Conservation (phyloP, 2,329 filamentous ascomycete genomes). For the Fusarium newnesense region DNA sequence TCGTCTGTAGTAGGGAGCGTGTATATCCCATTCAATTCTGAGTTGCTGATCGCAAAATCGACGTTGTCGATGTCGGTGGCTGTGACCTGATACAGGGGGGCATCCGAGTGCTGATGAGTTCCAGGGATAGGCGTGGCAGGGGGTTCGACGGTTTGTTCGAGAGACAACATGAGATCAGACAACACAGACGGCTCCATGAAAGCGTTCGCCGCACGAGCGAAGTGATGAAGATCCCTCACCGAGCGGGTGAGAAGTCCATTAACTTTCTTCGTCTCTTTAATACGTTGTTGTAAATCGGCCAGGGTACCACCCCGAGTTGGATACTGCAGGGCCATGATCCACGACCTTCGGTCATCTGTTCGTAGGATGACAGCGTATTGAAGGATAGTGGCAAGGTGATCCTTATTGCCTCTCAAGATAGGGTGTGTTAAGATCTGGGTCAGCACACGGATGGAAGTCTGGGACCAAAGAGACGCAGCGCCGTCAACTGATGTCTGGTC, state of each 20-base stretch:
- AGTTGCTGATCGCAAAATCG: not conserved
- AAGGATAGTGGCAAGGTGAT: no score
- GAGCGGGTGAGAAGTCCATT: not conserved
- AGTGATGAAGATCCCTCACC: not conserved
- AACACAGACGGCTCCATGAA: not conserved
- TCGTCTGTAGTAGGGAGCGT: not conserved
- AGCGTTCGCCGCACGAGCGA: not conserved
- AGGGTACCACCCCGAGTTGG: not conserved
- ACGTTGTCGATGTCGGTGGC: no score
- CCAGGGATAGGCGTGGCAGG: no score
- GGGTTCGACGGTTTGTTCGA: not conserved
- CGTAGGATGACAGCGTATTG: not conserved
- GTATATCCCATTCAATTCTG: not conserved
- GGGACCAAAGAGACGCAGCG: no score
- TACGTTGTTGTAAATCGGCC: not conserved
- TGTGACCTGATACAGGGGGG: not conserved
- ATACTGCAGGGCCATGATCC: not conserved
- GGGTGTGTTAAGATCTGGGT: no score
- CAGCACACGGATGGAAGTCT: no score
- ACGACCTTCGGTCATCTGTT: not conserved
- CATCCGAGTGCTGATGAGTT: not conserved
- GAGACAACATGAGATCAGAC: not conserved
- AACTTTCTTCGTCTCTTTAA: not conserved
- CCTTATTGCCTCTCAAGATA: no score
- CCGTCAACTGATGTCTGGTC: no score